Conservation (phyloP, 2,329 filamentous ascomycete genomes). For the Xylariaceae sp. region DNA sequence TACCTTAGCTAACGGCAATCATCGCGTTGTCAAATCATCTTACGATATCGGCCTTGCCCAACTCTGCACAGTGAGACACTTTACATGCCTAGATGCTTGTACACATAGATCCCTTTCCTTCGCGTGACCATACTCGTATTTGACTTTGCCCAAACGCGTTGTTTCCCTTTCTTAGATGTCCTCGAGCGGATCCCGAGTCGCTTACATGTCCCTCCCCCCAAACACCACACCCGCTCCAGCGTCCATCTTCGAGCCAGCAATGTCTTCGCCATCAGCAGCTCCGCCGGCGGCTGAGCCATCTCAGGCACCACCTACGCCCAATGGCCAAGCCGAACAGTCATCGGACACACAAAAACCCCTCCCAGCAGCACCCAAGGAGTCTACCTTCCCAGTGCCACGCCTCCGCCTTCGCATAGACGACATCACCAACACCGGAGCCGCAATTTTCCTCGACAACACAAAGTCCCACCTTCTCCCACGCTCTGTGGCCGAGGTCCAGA, state of each 20-base stretch:
- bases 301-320: constrained; percentile 17
- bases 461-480: constrained; percentile 61
- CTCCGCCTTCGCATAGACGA: constrained; percentile 60
- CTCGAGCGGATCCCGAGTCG: background rate
- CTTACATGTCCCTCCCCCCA: constrained; percentile 29
- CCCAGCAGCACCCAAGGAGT: constrained; percentile 5
- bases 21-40: too few relatives aligned
- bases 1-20: too few relatives aligned
- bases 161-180: too few relatives aligned
- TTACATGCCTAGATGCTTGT: too few relatives aligned
- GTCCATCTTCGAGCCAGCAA: constrained; percentile 34
- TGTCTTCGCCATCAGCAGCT: constrained; percentile 24
- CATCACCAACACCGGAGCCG: constrained; percentile 57
- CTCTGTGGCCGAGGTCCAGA: constrained; percentile 67
- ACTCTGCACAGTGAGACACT: too few relatives aligned
- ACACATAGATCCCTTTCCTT: too few relatives aligned
- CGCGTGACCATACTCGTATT: too few relatives aligned
- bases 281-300: constrained; percentile 10
- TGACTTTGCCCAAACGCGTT: too few relatives aligned
- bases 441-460: constrained; percentile 65
- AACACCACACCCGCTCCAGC: constrained; percentile 32
- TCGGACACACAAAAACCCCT: background rate
- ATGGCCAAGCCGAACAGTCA: constrained; percentile 3
- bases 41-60: too few relatives aligned
- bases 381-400: constrained; percentile 46